phyloP scores from a whole-genome alignment of 2,329 filamentous ascomycete species.

The Talaromyces islandicus region DNA sequence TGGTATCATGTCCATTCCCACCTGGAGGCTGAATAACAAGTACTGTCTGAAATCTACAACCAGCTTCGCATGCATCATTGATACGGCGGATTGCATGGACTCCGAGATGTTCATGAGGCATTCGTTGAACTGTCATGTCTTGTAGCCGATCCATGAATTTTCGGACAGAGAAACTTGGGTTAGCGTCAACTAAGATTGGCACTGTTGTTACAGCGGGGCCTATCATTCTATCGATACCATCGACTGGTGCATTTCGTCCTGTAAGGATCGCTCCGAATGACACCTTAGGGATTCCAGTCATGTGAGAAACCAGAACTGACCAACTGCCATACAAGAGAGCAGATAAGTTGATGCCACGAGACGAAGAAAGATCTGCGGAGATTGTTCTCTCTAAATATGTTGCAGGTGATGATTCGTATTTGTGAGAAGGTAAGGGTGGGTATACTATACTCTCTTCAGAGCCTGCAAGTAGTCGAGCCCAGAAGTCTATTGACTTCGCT shows the following conservation, averaged over 20 bases:
- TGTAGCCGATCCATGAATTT: neutral
- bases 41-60: neutral
- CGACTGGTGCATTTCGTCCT: neutral
- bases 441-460: neutral
- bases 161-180: neutral
- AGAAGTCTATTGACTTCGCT: neutral
- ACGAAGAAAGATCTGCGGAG: neutral
- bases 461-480: neutral
- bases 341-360: neutral
- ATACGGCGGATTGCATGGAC: conserved; percentile 39
- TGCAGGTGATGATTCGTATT: neutral
- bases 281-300: neutral
- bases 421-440: neutral
- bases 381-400: neutral
- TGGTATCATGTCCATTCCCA: neutral
- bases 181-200: neutral
- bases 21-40: neutral
- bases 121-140: conserved; percentile 18
- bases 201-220: conserved; percentile 2
- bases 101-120: conserved; percentile 54
- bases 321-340: neutral
- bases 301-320: neutral
- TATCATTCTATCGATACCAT: neutral
- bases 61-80: neutral
- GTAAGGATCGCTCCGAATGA: neutral